Conservation (phyloP, 108 stramenopile genomes). For the Pseudonitzschia delicatissima region DNA sequence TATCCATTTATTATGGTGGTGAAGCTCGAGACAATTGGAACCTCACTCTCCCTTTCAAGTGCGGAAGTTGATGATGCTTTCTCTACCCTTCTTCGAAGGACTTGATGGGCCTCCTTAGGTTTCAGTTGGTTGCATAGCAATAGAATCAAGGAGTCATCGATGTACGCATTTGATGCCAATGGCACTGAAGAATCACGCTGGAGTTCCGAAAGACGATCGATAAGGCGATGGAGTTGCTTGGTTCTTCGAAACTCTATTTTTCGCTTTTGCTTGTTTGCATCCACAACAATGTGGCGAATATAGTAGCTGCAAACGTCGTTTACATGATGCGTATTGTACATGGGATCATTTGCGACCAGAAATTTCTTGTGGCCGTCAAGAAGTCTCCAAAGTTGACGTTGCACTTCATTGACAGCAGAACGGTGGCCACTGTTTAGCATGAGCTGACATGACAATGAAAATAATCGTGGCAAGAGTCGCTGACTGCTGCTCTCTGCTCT, state of each 20-base stretch:
- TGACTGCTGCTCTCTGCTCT: constrained; percentile 17
- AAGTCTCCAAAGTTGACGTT: constrained; percentile 24
- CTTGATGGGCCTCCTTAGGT: constrained; percentile 20
- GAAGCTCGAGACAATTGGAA: constrained; percentile 18
- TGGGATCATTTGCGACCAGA: constrained; percentile 17
- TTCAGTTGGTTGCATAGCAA: constrained; percentile 24
- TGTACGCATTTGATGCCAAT: constrained; percentile 14
- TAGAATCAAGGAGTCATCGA: constrained; percentile 24
- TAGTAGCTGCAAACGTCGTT: constrained; percentile 29
- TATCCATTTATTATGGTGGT: constrained; percentile 19
- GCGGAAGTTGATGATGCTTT: neutral
- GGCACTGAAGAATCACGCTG: constrained; percentile 25
- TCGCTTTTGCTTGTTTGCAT: constrained; percentile 11
- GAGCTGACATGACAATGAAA: constrained; percentile 30
- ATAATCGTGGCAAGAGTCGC: constrained; percentile 25
- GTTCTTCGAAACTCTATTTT: neutral
- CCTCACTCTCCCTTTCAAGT: neutral
- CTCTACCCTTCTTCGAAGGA: constrained; percentile 16
- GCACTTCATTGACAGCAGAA: constrained; percentile 16
- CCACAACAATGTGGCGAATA: constrained; percentile 6
- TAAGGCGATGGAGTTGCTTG: constrained; percentile 13
- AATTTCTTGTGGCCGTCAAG: constrained; percentile 17
- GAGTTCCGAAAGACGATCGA: constrained; percentile 15
- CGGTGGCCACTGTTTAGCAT: constrained; percentile 17
- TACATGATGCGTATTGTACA: constrained; percentile 33